These are phyloP conservation scores for Flaveria bidentis DNA, from an alignment of 129 eudicot genomes.

Conservation along the genomic window DNA sequence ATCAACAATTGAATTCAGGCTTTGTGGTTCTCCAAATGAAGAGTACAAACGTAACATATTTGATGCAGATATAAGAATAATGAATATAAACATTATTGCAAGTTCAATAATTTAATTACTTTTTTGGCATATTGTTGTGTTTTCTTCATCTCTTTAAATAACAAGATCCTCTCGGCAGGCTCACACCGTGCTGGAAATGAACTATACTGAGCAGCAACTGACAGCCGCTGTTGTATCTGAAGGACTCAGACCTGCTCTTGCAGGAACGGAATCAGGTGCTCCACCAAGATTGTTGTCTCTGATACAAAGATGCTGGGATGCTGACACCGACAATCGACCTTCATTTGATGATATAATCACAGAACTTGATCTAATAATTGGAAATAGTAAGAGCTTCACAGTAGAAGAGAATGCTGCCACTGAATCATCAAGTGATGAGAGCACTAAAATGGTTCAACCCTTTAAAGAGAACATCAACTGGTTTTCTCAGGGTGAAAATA, in stretches of 20 bases:
- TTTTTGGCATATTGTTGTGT: neutral
- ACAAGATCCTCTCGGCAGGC: conserved; percentile 56
- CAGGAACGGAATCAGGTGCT: conserved; percentile 49
- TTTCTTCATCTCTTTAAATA: conserved; percentile 3
- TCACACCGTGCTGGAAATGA: conserved; percentile 98
- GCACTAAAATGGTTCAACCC: conserved; percentile 28
- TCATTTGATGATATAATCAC: conserved; percentile 71
- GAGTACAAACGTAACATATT: conserved; percentile 2
- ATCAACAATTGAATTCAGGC: conserved; percentile 6
- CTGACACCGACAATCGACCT: conserved; percentile 62
- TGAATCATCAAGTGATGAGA: conserved; percentile 33
- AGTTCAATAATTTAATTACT: neutral
- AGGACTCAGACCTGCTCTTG: conserved; percentile 82
- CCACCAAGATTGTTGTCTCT: conserved; percentile 55
- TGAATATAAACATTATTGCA: neutral
- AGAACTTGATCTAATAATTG: conserved; percentile 53
- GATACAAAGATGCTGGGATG: conserved; percentile 82
- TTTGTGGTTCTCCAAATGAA: conserved; percentile 11
- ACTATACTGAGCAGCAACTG: conserved; percentile 87
- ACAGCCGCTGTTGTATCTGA: conserved; percentile 91
- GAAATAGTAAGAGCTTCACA: conserved; percentile 18
- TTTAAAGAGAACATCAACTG: conserved; percentile 60
- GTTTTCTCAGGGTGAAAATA: conserved; percentile 62
- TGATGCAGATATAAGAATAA: neutral
- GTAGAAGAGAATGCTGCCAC: conserved; percentile 26